A percentile compares a stretch with the other conserved stretches of the same genome.
Evolutionary conservation across 441 rosid genomes (phyloP).

Genomic region (Pelargonium citronellum): DNA sequence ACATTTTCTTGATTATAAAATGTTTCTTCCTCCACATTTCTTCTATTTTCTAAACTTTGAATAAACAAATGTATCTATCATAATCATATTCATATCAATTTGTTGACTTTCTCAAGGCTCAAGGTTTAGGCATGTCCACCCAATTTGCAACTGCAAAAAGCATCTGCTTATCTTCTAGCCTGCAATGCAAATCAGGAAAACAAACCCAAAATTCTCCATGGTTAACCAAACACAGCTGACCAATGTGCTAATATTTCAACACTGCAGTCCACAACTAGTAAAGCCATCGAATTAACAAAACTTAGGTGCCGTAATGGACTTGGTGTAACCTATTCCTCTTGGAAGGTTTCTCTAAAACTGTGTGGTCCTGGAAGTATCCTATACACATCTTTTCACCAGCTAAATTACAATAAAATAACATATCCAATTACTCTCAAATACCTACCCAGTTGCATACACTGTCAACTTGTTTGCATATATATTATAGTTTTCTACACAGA

Average conservation of each 20-base stretch:
- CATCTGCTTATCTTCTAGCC: background rate
- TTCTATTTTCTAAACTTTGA: background rate
- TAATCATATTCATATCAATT: background rate
- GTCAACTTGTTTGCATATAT: too few species aligned
- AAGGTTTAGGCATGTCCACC: background rate
- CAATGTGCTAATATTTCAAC: background rate
- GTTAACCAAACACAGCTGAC: background rate
- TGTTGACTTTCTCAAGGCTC: constrained; percentile 6
- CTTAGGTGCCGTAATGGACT: background rate
- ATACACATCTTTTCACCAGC: background rate
- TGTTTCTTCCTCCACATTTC: background rate
- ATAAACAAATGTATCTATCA: background rate
- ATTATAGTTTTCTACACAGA: background rate
- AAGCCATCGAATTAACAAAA: background rate
- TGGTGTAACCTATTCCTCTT: background rate
- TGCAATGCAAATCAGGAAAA: too few species aligned
- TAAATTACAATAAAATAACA: background rate
- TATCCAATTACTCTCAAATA: background rate
- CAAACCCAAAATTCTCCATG: too few species aligned
- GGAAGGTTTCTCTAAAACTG: background rate
- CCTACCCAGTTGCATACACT: background rate
- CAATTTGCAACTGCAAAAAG: background rate
- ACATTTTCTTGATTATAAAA: background rate
- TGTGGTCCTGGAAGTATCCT: background rate
- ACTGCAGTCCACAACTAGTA: background rate